Evolutionary conservation across 1,284 basidiomycete species (phyloP).

Genomic region (Ceratobasidium sp.): DNA sequence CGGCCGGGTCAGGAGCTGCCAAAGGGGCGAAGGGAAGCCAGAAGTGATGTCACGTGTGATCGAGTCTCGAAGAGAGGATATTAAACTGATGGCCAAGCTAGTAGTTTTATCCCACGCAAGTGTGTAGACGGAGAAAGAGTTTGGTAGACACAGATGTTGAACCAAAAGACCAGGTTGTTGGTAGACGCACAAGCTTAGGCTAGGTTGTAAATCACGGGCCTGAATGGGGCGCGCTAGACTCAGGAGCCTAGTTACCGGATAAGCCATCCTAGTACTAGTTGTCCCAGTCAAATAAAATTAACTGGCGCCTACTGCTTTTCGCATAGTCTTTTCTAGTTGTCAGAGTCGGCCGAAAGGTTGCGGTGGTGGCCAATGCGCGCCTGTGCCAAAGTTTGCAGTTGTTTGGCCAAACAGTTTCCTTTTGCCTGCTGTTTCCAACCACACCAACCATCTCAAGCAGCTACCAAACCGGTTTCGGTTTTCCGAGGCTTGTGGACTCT

Average conservation of each 20-base stretch:
- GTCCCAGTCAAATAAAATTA: not conserved
- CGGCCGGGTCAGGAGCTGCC: not conserved
- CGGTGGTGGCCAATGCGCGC: not conserved
- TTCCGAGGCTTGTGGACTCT: too few relatives aligned
- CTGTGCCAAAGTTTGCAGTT: not conserved
- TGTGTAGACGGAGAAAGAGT: too few relatives aligned
- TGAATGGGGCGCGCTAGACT: not conserved
- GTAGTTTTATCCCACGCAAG: constrained; percentile 1
- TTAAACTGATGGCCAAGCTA: not conserved
- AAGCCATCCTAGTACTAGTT: not conserved
- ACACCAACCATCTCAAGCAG: too few relatives aligned
- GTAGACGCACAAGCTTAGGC: not conserved
- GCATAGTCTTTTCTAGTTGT: not conserved
- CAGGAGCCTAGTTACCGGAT: not conserved
- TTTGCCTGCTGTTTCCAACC: not conserved
- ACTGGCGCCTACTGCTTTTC: too few relatives aligned
- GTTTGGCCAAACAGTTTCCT: not conserved
- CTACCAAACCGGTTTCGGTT: too few relatives aligned
- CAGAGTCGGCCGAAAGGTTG: not conserved
- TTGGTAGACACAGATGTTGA: not conserved
- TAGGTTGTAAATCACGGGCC: not conserved
- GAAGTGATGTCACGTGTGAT: constrained; percentile 34
- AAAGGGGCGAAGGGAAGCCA: not conserved
- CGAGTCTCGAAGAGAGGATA: not conserved
- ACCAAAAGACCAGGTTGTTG: not conserved